A percentile compares a stretch with the other conserved stretches of the same genome.
These are phyloP conservation scores for Trebouxia gelatinosa DNA, from an alignment of 163 green algal species.

Conservation along the genomic window DNA sequence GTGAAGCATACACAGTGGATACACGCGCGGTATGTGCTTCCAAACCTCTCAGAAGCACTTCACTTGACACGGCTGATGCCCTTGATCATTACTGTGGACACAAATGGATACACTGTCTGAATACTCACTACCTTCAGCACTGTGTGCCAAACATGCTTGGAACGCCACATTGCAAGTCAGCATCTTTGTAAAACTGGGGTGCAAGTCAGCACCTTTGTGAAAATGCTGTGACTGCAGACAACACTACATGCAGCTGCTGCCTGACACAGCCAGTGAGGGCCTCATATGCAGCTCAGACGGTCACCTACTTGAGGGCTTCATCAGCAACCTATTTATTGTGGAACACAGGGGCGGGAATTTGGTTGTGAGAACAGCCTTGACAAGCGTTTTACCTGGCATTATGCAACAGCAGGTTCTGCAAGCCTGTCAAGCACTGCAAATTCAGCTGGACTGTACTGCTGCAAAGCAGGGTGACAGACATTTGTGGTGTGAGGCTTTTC, in stretches of 20 bases:
- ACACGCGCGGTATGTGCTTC: not conserved
- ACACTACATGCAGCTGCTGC: not conserved
- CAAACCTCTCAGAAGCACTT: too few species aligned
- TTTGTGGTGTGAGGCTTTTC: slow-evolving; percentile 23
- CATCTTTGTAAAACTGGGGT: not conserved
- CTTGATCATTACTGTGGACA: too few species aligned
- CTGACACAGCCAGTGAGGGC: slow-evolving; percentile 16
- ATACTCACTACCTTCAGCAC: too few species aligned
- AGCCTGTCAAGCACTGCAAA: slow-evolving; percentile 7
- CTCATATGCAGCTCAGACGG: slow-evolving; percentile 9
- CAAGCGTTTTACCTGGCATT: slow-evolving; percentile 17
- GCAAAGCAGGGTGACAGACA: not conserved
- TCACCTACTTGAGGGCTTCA: slow-evolving; percentile 25
- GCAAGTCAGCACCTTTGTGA: not conserved
- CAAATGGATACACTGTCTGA: too few species aligned
- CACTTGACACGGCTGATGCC: too few species aligned
- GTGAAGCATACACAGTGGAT: slow-evolving; percentile 28
- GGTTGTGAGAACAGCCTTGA: not conserved
- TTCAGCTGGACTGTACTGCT: not conserved
- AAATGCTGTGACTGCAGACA: slow-evolving; percentile 21
- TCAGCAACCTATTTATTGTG: slow-evolving; percentile 36
- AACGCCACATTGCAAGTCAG: too few species aligned
- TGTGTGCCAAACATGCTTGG: too few species aligned
- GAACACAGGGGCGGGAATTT: not conserved
- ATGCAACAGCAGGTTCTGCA: slow-evolving; percentile 22